Evolutionary conservation across 73 alveolate genomes (phyloP).

Genomic region (Stentor roeselii): DNA sequence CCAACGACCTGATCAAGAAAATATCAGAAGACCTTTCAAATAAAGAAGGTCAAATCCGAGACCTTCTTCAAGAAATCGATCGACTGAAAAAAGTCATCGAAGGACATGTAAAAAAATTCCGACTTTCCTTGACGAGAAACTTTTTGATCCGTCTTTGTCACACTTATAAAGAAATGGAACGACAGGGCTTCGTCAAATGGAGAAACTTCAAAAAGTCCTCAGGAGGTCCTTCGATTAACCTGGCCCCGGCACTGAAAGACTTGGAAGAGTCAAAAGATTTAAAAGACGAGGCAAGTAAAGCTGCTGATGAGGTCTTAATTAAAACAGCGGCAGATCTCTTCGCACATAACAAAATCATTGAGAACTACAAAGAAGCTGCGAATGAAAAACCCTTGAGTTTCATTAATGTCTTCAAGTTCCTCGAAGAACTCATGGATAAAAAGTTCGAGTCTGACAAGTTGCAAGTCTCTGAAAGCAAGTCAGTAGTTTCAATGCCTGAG

Average conservation of each 20-base stretch:
- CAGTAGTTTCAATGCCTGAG: conserved; percentile 13
- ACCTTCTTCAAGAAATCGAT: neutral
- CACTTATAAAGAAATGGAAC: neutral
- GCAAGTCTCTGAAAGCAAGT: conserved; percentile 7
- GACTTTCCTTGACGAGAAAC: neutral
- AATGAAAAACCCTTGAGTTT: conserved; percentile 21
- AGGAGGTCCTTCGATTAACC: neutral
- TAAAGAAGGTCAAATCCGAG: conserved; percentile 11
- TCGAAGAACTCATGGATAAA: conserved; percentile 25
- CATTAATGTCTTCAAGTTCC: conserved; percentile 17
- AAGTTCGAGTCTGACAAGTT: conserved; percentile 24
- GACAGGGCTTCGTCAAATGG: neutral
- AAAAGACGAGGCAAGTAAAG: neutral
- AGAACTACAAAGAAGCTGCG: neutral
- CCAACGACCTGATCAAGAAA: neutral
- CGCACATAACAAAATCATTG: neutral
- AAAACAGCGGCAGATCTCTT: neutral
- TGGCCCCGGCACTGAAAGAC: neutral
- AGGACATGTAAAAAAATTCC: neutral
- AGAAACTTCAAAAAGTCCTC: neutral
- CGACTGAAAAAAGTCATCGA: neutral
- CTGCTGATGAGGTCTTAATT: neutral
- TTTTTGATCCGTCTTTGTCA: neutral
- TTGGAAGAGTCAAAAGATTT: neutral
- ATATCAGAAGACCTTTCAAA: neutral